Conservation (phyloP, 306 rosid species). For the Casuarina glauca region DNA sequence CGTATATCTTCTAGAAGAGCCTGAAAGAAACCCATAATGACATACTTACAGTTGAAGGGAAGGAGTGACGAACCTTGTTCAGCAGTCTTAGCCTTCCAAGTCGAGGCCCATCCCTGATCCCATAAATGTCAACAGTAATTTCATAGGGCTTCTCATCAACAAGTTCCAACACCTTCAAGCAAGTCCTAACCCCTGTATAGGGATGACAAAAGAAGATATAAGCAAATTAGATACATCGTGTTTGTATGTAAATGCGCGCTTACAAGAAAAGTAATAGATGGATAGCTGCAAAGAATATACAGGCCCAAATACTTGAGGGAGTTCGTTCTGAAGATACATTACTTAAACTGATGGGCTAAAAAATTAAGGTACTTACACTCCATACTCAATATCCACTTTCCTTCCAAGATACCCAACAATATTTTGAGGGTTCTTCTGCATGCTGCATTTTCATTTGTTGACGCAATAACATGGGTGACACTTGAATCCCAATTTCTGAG, state of each 20-base stretch:
- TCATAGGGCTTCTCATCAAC: slow-evolving; percentile 74
- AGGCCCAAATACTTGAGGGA: background rate
- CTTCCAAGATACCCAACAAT: slow-evolving; percentile 83
- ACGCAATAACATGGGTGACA: slow-evolving; percentile 86
- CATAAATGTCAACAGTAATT: slow-evolving; percentile 65
- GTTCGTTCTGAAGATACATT: slow-evolving; percentile 1
- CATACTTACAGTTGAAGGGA: background rate
- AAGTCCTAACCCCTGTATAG: slow-evolving; percentile 77
- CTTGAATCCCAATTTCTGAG: slow-evolving; percentile 74
- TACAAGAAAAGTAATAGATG: background rate
- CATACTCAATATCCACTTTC: slow-evolving; percentile 82
- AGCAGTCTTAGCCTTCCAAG: slow-evolving; percentile 73
- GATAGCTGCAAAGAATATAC: background rate
- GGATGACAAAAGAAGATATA: background rate
- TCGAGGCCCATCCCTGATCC: slow-evolving; percentile 78
- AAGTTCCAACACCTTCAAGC: slow-evolving; percentile 56
- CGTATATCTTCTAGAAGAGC: background rate
- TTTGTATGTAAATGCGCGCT: background rate
- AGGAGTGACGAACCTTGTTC: slow-evolving; percentile 60
- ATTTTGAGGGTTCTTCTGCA: slow-evolving; percentile 93
- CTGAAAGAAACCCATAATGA: background rate
- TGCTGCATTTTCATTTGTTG: slow-evolving; percentile 79
- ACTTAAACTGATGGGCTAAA: background rate
- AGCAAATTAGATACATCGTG: background rate
- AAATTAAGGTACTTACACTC: slow-evolving; percentile 50